phyloP scores from a whole-genome alignment of 202 grass and related monocot species.

The Bolboschoenoplectus hybrid region DNA sequence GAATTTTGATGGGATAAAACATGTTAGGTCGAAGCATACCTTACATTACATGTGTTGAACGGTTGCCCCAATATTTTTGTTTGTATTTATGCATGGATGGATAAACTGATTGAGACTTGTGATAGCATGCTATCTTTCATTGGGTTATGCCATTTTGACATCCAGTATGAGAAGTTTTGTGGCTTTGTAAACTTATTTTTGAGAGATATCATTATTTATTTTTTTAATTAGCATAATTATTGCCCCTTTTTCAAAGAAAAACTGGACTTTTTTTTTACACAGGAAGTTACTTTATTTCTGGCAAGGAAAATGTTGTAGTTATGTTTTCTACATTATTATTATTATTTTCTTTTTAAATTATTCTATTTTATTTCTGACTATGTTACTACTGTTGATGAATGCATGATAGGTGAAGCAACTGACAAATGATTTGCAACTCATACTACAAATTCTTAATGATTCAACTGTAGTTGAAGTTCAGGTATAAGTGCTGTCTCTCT shows the following conservation, averaged over 20 bases:
- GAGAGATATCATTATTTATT: not conserved
- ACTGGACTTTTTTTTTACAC: not conserved
- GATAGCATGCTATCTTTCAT: not conserved
- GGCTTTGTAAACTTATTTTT: not conserved
- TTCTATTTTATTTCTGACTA: not conserved
- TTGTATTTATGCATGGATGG: not conserved
- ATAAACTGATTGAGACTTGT: not conserved
- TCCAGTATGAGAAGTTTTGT: not conserved
- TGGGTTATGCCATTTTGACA: not conserved
- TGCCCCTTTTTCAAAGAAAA: not conserved
- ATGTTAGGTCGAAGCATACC: not conserved
- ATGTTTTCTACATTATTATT: not conserved
- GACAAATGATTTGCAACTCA: slow-evolving; percentile 28
- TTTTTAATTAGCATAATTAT: not conserved
- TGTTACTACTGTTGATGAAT: slow-evolving; percentile 27
- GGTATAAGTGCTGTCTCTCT: slow-evolving; percentile 30
- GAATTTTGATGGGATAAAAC: not conserved
- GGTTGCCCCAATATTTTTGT: not conserved
- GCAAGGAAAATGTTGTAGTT: not conserved
- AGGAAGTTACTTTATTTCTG: slow-evolving; percentile 19
- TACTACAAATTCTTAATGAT: slow-evolving; percentile 39
- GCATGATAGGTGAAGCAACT: slow-evolving; percentile 45
- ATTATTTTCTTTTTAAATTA: slow-evolving; percentile 20
- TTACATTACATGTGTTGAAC: not conserved
- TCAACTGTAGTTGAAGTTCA: slow-evolving; percentile 48